Evolutionary conservation across 176 grass and related monocot species (phyloP).

Genomic region (Phyllostachys edulis): DNA sequence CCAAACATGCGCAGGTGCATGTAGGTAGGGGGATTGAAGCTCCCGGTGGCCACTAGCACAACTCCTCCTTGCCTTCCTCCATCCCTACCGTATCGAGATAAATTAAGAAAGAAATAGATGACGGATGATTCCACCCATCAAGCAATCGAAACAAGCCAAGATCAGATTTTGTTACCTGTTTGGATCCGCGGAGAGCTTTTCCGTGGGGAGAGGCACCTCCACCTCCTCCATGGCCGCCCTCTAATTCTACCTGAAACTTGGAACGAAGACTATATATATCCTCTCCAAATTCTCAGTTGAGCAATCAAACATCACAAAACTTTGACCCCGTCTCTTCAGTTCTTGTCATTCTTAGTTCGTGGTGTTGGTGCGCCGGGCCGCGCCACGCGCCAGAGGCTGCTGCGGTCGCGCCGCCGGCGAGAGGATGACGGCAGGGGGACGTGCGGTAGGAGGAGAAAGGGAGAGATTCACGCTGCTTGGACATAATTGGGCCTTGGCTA

Average conservation of each 20-base stretch:
- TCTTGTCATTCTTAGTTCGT: too few relatives aligned
- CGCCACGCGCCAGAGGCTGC: neutral
- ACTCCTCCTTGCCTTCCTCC: conserved; percentile 24
- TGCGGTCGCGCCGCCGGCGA: neutral
- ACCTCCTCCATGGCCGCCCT: conserved; percentile 35
- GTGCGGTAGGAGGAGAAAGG: neutral
- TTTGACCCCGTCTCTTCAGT: neutral
- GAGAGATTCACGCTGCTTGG: neutral
- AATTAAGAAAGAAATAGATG: conserved; percentile 21
- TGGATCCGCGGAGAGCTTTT: conserved; percentile 15
- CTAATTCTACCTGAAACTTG: neutral
- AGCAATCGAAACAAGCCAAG: neutral
- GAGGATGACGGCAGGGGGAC: neutral
- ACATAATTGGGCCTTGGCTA: neutral
- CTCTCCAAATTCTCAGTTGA: neutral
- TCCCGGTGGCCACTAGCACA: conserved; percentile 70
- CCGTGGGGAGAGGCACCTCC: conserved; percentile 17
- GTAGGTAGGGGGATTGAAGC: conserved; percentile 92
- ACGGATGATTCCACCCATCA: too few relatives aligned
- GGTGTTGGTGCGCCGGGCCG: neutral
- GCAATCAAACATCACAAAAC: neutral
- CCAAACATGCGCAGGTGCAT: conserved; percentile 98
- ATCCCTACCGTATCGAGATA: conserved; percentile 21
- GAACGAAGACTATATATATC: neutral
- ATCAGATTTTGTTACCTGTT: neutral